phyloP scores from a whole-genome alignment of 1,139 yeast genomes.

The Debaryomyces sp. region DNA sequence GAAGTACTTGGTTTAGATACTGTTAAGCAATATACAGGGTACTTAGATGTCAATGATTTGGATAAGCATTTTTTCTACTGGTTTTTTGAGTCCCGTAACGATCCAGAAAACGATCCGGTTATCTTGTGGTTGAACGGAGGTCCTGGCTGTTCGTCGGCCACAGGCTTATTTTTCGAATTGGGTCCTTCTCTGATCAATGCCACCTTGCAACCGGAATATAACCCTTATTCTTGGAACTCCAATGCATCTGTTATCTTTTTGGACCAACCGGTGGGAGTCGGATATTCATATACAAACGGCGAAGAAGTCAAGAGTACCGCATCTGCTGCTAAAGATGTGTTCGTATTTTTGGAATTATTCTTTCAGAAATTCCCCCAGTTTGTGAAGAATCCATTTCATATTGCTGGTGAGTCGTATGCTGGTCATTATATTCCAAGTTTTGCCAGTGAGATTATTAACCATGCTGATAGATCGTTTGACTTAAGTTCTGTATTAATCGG shows the following conservation, averaged over 20 bases:
- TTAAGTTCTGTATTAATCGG: slow-evolving; percentile 77
- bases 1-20: slow-evolving; percentile 52
- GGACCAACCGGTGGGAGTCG: slow-evolving; percentile 95
- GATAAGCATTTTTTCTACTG: slow-evolving; percentile 84
- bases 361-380: slow-evolving; percentile 74
- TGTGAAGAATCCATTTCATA: slow-evolving; percentile 63
- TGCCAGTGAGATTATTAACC: slow-evolving; percentile 69
- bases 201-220: slow-evolving; percentile 68
- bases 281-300: slow-evolving; percentile 69
- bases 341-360: slow-evolving; percentile 72
- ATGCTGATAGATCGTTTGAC: slow-evolving; percentile 67
- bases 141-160: slow-evolving; percentile 52
- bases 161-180: slow-evolving; percentile 89
- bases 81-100: slow-evolving; percentile 90
- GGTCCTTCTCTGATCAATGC: slow-evolving; percentile 80
- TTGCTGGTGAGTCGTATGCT: slow-evolving; percentile 87
- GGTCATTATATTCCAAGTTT: slow-evolving; percentile 86
- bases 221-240: slow-evolving; percentile 84
- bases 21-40: slow-evolving; percentile 67
- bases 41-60: slow-evolving; percentile 54
- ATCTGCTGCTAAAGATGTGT: slow-evolving; percentile 81
- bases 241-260: slow-evolving; percentile 90
- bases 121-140: slow-evolving; percentile 59
- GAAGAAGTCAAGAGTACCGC: slow-evolving; percentile 61
- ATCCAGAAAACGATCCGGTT: slow-evolving; percentile 82